These are phyloP conservation scores for Sporothrix humicola DNA, from an alignment of 2,329 filamentous ascomycete species.

Conservation along the genomic window DNA sequence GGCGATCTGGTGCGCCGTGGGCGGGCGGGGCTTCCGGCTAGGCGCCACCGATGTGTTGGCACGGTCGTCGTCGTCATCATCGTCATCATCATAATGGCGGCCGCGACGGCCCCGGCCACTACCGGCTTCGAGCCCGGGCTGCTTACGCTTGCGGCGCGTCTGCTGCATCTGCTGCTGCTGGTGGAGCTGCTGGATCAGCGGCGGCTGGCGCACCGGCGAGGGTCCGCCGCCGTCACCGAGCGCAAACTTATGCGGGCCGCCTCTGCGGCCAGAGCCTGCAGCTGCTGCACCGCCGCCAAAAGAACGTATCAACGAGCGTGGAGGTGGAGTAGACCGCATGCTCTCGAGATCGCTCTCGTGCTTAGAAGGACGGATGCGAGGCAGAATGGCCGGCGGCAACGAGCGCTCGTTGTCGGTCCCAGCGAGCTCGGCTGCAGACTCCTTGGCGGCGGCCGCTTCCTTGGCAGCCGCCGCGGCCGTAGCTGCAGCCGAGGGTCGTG, in stretches of 20 bases:
- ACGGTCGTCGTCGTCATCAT: constrained; percentile 34
- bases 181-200: constrained; percentile 37
- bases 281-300: constrained; percentile 52
- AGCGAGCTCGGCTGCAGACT: constrained; percentile 38
- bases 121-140: not conserved
- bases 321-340: constrained; percentile 59
- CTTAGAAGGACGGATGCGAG: constrained; percentile 67
- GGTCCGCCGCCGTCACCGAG: constrained; percentile 60
- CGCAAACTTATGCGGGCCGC: constrained; percentile 63
- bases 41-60: constrained; percentile 40
- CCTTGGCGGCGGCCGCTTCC: constrained; percentile 36
- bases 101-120: constrained; percentile 10
- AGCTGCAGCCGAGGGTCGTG: constrained; percentile 36
- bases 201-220: constrained; percentile 58
- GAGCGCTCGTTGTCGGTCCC: constrained; percentile 57
- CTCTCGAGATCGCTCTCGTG: constrained; percentile 63
- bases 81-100: constrained; percentile 22
- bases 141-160: constrained; percentile 28
- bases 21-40: constrained; percentile 70
- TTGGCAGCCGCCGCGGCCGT: constrained; percentile 38
- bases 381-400: constrained; percentile 59
- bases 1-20: constrained; percentile 81
- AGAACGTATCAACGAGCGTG: constrained; percentile 48
- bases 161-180: constrained; percentile 41
- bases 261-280: constrained; percentile 52